phyloP scores from a whole-genome alignment of 139 green algal genomes.

The Chlamydomonas sphaeroides region DNA sequence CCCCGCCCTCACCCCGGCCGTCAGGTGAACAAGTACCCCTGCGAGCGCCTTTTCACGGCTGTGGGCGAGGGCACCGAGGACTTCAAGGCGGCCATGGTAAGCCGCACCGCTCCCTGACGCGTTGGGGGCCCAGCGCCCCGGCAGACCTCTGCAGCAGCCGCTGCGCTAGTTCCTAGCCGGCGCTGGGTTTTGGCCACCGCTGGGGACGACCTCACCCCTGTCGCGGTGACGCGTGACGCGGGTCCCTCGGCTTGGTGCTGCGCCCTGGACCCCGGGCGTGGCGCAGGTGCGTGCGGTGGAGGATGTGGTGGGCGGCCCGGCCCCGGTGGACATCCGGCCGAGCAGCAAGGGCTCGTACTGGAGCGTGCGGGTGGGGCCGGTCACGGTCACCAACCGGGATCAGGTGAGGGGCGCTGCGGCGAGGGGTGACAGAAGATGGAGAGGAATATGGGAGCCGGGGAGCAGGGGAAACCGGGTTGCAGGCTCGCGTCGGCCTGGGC shows the following conservation, averaged over 20 bases:
- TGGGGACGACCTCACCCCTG: no score
- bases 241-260: no score
- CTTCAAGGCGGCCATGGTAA: conserved; percentile 18
- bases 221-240: no score
- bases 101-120: no score
- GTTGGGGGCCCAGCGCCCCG: no score
- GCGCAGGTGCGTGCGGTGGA: not conserved
- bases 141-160: no score
- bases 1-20: not conserved
- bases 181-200: no score
- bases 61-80: conserved; percentile 28
- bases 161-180: no score
- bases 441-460: not conserved
- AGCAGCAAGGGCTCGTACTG: conserved; percentile 27
- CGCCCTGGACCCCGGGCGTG: no score
- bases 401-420: no score
- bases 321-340: not conserved
- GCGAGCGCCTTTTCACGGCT: conserved; percentile 35
- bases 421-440: not conserved
- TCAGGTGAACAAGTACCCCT: conserved; percentile 42
- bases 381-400: not conserved
- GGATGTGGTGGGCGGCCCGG: not conserved
- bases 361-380: conserved; percentile 13
- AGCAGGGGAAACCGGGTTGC: not conserved
- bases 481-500: not conserved